These are phyloP conservation scores for Brassica hybrid DNA, from an alignment of 441 rosid genomes.

Conservation along the genomic window DNA sequence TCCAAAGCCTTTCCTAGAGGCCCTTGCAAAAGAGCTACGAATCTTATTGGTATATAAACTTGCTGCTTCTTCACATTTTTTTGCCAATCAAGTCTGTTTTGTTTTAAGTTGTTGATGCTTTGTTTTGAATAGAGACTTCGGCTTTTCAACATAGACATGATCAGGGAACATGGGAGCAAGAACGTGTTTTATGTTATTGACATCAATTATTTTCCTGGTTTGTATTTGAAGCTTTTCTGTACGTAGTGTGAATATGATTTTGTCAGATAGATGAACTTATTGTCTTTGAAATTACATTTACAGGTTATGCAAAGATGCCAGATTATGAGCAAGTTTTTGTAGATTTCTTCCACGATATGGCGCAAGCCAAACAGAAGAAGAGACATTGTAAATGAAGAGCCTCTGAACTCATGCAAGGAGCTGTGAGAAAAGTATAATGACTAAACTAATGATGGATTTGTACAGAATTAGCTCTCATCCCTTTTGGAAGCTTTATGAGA, in stretches of 20 bases:
- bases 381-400: constrained; percentile 38
- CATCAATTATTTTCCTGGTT: constrained; percentile 42
- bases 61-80: too few relatives aligned
- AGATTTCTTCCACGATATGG: constrained; percentile 67
- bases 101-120: constrained; percentile 7
- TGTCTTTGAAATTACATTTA: constrained; percentile 22
- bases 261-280: constrained; percentile 18
- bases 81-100: too few relatives aligned
- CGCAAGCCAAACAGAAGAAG: constrained; percentile 51
- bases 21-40: constrained; percentile 81
- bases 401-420: too few relatives aligned
- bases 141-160: constrained; percentile 92
- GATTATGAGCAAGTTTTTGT: constrained; percentile 82
- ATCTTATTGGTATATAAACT: constrained; percentile 68
- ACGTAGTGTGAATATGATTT: background rate
- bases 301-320: constrained; percentile 91
- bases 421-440: background rate
- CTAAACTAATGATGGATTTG: constrained; percentile 41
- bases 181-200: constrained; percentile 76
- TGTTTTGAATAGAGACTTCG: constrained; percentile 64
- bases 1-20: constrained; percentile 84
- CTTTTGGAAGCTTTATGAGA: constrained; percentile 23
- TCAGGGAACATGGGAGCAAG: constrained; percentile 77
- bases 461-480: constrained; percentile 31
- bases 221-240: background rate